Percentiles rank a stretch among this genome's conserved stretches.
Conservation (phyloP, 2,329 filamentous ascomycete genomes). For the Colletotrichum godetiae region DNA sequence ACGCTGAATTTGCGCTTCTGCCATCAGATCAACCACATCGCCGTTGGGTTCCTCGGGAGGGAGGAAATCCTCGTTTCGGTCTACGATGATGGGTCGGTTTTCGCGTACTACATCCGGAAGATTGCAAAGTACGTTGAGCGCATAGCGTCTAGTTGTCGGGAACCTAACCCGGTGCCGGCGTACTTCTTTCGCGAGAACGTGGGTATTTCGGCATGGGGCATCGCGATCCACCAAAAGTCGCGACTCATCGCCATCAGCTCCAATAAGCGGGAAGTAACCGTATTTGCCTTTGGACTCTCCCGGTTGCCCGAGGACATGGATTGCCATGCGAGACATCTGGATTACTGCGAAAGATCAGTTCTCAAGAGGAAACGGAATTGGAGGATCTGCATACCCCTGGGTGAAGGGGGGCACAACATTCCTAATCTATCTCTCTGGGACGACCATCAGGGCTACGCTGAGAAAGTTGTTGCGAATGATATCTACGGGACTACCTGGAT, state of each 20-base stretch:
- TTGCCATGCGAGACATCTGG: conserved; percentile 28
- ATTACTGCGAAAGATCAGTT: conserved; percentile 48
- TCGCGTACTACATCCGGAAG: conserved; percentile 73
- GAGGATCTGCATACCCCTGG: conserved; percentile 60
- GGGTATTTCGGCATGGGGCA: conserved; percentile 84
- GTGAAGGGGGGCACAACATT: conserved; percentile 55
- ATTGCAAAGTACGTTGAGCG: conserved; percentile 58
- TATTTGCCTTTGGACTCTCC: conserved; percentile 62
- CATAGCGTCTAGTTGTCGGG: conserved; percentile 7
- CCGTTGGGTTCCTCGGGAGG: conserved; percentile 75
- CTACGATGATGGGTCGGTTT: conserved; percentile 81
- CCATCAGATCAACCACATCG: conserved; percentile 77
- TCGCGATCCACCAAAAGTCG: conserved; percentile 84
- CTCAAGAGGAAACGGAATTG: conserved; percentile 58
- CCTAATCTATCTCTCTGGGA: conserved; percentile 65
- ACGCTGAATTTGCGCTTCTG: conserved; percentile 62
- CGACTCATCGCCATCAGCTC: conserved; percentile 87
- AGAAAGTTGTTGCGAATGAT: conserved; percentile 63
- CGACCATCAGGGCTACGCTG: conserved; percentile 57
- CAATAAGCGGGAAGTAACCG: conserved; percentile 70
- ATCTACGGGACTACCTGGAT: conserved; percentile 61
- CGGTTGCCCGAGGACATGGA: conserved; percentile 35
- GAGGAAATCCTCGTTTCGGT: conserved; percentile 76
- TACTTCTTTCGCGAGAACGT: conserved; percentile 83
- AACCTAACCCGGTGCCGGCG: conserved; percentile 42